A percentile compares a stretch with the other conserved stretches of the same genome.
Evolutionary conservation across 139 green algal species (phyloP).

Genomic region (Micractinium sp.): DNA sequence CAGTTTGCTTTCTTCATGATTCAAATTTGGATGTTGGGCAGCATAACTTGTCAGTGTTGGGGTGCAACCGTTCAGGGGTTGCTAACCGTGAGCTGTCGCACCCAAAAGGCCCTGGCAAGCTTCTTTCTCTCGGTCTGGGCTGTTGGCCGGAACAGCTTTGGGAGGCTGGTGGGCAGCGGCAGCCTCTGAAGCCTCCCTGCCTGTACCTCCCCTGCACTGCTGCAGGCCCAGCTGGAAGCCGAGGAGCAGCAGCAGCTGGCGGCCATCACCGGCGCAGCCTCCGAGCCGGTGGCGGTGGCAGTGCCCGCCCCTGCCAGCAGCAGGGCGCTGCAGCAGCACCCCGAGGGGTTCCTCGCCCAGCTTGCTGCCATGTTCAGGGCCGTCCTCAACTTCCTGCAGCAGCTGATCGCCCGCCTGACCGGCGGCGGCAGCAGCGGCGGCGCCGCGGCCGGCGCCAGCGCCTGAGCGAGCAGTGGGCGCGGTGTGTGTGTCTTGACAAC

Average conservation of each 20-base stretch:
- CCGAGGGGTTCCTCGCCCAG: background rate
- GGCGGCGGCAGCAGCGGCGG: constrained; percentile 19
- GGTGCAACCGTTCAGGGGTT: too few species aligned
- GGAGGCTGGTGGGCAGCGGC: too few species aligned
- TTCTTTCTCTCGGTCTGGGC: too few species aligned
- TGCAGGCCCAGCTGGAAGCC: constrained; percentile 1
- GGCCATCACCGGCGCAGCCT: background rate
- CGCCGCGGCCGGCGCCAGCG: constrained; percentile 11
- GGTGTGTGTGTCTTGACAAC: too few species aligned
- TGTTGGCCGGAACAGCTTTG: too few species aligned
- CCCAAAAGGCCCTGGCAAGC: too few species aligned
- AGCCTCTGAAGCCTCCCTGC: too few species aligned
- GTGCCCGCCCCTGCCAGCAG: background rate
- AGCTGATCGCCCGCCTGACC: constrained; percentile 2
- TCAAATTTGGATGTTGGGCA: too few species aligned
- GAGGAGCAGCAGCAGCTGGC: background rate
- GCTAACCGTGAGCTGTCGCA: too few species aligned
- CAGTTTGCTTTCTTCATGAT: too few species aligned
- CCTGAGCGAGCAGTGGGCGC: background rate
- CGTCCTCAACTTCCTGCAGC: background rate
- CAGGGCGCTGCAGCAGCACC: background rate
- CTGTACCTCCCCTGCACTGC: background rate
- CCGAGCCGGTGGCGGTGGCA: background rate
- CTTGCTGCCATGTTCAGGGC: background rate
- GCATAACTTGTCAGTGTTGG: too few species aligned